Conservation (phyloP, 148 eudicot genomes). For the Dysphania ambrosioides region DNA sequence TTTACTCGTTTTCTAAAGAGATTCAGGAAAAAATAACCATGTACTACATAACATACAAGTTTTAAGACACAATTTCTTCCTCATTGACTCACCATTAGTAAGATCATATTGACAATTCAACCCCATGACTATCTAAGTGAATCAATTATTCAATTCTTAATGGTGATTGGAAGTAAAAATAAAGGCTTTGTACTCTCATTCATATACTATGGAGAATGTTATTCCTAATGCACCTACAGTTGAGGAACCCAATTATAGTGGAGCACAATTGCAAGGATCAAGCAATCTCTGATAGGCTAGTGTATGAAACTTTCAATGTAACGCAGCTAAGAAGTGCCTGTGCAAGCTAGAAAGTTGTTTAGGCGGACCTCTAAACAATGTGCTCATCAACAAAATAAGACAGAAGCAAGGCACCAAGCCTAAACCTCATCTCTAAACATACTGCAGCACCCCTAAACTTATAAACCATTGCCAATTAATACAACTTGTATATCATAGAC, state of each 20-base stretch:
- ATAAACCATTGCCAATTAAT: background rate
- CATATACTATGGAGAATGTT: background rate
- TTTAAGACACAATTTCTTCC: background rate
- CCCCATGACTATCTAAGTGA: background rate
- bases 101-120: background rate
- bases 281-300: background rate
- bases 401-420: background rate
- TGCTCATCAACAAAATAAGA: background rate
- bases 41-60: background rate
- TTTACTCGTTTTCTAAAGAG: background rate
- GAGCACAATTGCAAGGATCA: background rate
- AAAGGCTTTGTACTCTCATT: background rate
- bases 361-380: background rate
- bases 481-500: background rate
- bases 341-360: background rate
- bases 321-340: background rate
- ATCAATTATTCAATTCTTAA: background rate
- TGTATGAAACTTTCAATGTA: background rate
- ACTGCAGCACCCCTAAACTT: background rate
- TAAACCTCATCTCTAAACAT: background rate
- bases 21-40: background rate
- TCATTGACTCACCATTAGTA: background rate
- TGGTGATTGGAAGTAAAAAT: background rate
- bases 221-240: background rate
- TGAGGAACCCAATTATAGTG: background rate